Percentiles rank a stretch among this genome's conserved stretches.
Conservation (phyloP, 371 early-diverging fungal species). For the Mortierella sp. region DNA sequence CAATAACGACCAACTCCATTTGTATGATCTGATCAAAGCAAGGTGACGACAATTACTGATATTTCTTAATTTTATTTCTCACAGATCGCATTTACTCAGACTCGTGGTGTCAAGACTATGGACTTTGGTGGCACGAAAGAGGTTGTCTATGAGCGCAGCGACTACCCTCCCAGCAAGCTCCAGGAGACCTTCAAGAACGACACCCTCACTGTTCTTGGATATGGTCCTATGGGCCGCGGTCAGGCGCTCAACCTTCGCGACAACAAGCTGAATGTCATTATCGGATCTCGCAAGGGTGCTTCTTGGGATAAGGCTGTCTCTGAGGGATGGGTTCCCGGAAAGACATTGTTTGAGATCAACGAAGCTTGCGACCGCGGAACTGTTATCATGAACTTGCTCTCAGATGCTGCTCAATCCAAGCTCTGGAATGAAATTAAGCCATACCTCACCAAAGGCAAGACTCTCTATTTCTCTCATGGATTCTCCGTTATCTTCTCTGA, state of each 20-base stretch:
- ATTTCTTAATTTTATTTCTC: not conserved
- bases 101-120: conserved; percentile 91
- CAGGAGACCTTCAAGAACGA: conserved; percentile 93
- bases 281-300: conserved; percentile 94
- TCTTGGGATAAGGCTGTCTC: conserved; percentile 94
- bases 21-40: not conserved
- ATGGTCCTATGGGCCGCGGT: conserved; percentile 98
- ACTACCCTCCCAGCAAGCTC: conserved; percentile 94
- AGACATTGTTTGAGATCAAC: conserved; percentile 94
- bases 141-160: conserved; percentile 94
- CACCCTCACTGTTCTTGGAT: conserved; percentile 96
- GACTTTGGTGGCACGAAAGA: conserved; percentile 96
- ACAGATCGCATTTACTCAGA: conserved; percentile 61
- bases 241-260: conserved; percentile 97
- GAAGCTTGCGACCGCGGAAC: conserved; percentile 93
- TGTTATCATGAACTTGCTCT: conserved; percentile 95
- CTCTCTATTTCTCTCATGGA: conserved; percentile 98
- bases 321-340: conserved; percentile 97
- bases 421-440: conserved; percentile 93
- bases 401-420: conserved; percentile 96
- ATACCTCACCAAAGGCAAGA: conserved; percentile 95
- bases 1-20: not conserved
- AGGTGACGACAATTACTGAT: conserved; percentile 15
- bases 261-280: conserved; percentile 95
- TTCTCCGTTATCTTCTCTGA: conserved; percentile 96